Evolutionary conservation across 495 filamentous ascomycete species (phyloP).

Genomic region (Amphirosellinia nigrospora): DNA sequence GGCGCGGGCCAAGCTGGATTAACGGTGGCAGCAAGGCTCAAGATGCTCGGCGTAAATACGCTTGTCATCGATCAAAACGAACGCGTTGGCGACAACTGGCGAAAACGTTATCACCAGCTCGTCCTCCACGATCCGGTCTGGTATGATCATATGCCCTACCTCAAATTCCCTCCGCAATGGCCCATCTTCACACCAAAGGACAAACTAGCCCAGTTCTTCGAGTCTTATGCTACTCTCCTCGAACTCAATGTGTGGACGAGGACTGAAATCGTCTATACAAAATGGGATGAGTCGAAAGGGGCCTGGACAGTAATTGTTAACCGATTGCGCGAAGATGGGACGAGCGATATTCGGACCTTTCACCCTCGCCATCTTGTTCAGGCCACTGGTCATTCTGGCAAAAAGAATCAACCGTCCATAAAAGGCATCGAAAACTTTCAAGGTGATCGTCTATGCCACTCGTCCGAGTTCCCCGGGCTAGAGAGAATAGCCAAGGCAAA

Average conservation of each 20-base stretch:
- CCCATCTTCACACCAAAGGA: constrained; percentile 71
- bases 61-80: constrained; percentile 67
- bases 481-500: constrained; percentile 59
- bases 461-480: constrained; percentile 65
- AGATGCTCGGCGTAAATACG: constrained; percentile 62
- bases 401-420: constrained; percentile 65
- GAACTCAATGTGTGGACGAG: constrained; percentile 73
- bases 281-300: constrained; percentile 55
- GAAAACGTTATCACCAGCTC: constrained; percentile 56
- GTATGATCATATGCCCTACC: constrained; percentile 70
- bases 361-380: constrained; percentile 67
- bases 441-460: constrained; percentile 64
- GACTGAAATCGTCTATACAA: constrained; percentile 53
- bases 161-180: constrained; percentile 68
- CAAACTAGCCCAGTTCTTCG: constrained; percentile 75
- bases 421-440: constrained; percentile 59
- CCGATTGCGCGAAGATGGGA: constrained; percentile 51
- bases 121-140: constrained; percentile 72
- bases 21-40: constrained; percentile 65
- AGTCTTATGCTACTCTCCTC: constrained; percentile 66
- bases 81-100: constrained; percentile 73
- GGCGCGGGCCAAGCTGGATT: constrained; percentile 55
- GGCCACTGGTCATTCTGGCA: constrained; percentile 70
- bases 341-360: constrained; percentile 44
- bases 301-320: constrained; percentile 63